Evolutionary conservation across 2,329 filamentous ascomycete species (phyloP).

Genomic region (Phaeophleospora eucalypticola): DNA sequence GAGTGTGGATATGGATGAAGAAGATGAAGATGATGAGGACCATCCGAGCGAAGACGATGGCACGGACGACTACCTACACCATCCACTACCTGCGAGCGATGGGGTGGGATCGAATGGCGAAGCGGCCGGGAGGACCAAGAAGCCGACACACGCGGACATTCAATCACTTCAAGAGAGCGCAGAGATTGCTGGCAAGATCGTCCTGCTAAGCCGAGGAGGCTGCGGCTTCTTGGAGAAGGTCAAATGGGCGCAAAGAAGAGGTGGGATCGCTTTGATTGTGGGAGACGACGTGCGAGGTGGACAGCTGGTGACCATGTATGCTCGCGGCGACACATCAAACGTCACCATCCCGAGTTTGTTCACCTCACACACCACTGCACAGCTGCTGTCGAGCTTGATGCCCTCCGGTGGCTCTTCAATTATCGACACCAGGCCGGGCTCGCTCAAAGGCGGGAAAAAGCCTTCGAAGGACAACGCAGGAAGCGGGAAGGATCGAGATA

Average conservation of each 20-base stretch:
- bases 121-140: conserved; percentile 34
- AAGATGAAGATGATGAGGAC: conserved; percentile 48
- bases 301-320: conserved; percentile 93
- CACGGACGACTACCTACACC: conserved; percentile 79
- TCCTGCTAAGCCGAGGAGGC: conserved; percentile 83
- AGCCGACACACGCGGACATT: conserved; percentile 70
- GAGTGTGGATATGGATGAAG: conserved; percentile 3
- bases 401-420: conserved; percentile 55
- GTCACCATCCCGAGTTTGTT: conserved; percentile 92
- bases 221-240: conserved; percentile 97
- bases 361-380: conserved; percentile 89
- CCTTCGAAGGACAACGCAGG: conserved; percentile 6
- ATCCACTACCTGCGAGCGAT: conserved; percentile 47
- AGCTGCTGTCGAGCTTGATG: conserved; percentile 82
- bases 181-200: conserved; percentile 90
- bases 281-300: conserved; percentile 89
- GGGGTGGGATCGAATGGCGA: conserved; percentile 33
- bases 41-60: conserved; percentile 59
- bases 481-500: conserved; percentile 9
- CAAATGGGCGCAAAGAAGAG: conserved; percentile 91
- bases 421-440: conserved; percentile 44
- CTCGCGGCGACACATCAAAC: conserved; percentile 92
- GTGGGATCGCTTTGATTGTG: conserved; percentile 84
- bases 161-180: conserved; percentile 86
- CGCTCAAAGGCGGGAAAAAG: conserved; percentile 35